Base-by-base conservation (phyloP, 2,329 filamentous ascomycete species). In the Chalaropsis ovoidea region DNA sequence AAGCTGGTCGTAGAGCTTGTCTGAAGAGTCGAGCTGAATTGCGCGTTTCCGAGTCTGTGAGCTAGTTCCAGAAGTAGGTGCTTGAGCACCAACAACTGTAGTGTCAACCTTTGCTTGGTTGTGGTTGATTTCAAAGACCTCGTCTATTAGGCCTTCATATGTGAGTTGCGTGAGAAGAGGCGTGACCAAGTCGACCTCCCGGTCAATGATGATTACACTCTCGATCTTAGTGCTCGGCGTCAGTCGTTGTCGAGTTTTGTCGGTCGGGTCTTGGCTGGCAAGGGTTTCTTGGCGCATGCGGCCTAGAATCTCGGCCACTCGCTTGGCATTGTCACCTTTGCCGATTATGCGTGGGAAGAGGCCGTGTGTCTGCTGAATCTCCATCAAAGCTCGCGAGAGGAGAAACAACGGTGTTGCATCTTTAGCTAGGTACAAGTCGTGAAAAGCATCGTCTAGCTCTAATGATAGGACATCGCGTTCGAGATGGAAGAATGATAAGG, bases 91-190 rank as follows among this genome's bases (percentile, higher is more conserved):
- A 10, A 96, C 85, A 67, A 97, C 84, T 1, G 91, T 91, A 1
- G 90, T 90, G 73, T 97, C 93, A 24, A 97, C 86, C 73, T 97
- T 94, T 45, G 90, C 87, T 73, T 95, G 91, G 72, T 95, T 97
- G 72, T 96, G 88, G 69, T 89, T 85, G 68, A 99, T 95, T 41
- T 88, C 87, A 72, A 95, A 95, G 17, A 94, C 82, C 74, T 99
- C 94, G 72, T 99, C 95, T 64, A 99, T 87, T 31, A 99, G 80
- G 2, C 94, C 94, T 76, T 99, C 93, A 72, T 99, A 99, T 1
- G 94, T 99, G 68, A 99, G 79, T 74, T 99, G 94, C 0, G 93
- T 97, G 64, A 99, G 85, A 17, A 99, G 81, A 0, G 89, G 87
- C 0, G 94, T 96, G 17, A 93, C 90, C 71, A 94, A 91, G 74